Percentiles rank a stretch among this genome's conserved stretches.
These are phyloP conservation scores for Saturnispora saitoi DNA, from an alignment of 805 yeast genomes.

Conservation along the genomic window DNA sequence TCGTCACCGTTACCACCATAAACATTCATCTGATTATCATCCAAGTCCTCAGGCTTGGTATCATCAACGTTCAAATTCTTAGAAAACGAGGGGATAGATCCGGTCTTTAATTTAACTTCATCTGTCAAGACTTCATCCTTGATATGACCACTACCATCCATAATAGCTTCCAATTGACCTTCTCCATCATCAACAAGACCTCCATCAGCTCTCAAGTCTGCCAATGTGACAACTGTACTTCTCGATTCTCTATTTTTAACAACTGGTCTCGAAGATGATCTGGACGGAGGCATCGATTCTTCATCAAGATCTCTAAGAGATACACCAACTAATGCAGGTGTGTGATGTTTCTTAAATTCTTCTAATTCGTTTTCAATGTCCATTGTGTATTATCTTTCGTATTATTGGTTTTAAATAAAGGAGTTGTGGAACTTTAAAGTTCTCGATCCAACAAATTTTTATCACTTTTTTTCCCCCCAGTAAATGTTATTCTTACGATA, in stretches of 20 bases:
- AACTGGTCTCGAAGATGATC: slow-evolving; percentile 29
- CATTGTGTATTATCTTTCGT: slow-evolving; percentile 25
- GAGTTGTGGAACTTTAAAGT: neutral
- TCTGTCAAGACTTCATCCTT: slow-evolving; percentile 37
- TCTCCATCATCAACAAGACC: slow-evolving; percentile 53
- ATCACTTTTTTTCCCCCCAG: neutral
- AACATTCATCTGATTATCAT: slow-evolving; percentile 13
- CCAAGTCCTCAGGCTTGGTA: slow-evolving; percentile 4
- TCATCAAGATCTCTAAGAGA: slow-evolving; percentile 28
- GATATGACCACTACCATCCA: slow-evolving; percentile 47
- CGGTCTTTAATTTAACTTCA: neutral
- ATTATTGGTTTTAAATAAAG: neutral
- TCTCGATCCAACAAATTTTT: neutral
- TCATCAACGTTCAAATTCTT: neutral
- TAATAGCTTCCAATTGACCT: slow-evolving; percentile 42
- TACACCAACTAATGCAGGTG: slow-evolving; percentile 48
- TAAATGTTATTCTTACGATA: neutral
- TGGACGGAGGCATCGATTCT: slow-evolving; percentile 4
- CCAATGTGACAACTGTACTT: slow-evolving; percentile 23
- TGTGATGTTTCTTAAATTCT: slow-evolving; percentile 37
- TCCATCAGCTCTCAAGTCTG: slow-evolving; percentile 35
- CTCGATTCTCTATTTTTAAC: slow-evolving; percentile 34
- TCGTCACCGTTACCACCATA: slow-evolving; percentile 28
- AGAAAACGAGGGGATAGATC: neutral
- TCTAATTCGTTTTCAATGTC: slow-evolving; percentile 47